Base-by-base conservation (phyloP, 2,329 filamentous ascomycete species). In the Fusarium sp. region DNA sequence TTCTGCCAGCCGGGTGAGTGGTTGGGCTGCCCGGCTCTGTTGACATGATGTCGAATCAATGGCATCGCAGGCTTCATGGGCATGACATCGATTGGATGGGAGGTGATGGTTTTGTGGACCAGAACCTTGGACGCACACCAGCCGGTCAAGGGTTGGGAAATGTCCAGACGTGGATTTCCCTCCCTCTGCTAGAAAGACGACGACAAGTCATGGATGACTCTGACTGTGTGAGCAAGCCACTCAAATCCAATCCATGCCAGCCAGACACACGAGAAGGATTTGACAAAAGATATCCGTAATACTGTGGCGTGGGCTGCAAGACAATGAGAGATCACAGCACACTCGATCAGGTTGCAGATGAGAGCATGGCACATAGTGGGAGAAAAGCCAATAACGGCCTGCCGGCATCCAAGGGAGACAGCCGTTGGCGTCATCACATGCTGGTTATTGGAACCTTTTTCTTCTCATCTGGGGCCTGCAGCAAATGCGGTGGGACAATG, bases 41-140 rank as follows among this genome's bases (percentile, higher is more conserved):
- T 52, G 58, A 68, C 62, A 63, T 61, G 43, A 58, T 59, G 58
- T 78, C 75, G 64, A 77, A 74, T 78, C 70, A 67, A 68, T 66
- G 34, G 54, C 50, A 65, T 58, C 52, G 57, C 62, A 43, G 56
- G 20, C 64, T 37, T 56, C 11, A 34, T 39, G 10, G 30, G 25
- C n/a, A 25, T 64, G 56, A 37, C 35, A 63, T 60, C 56, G 43
- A 74, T 74, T 77, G 74, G 73, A 59, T 23, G 58, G 20, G 37
- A 67, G 25, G 9, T 10, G 11, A 3, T 23, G 32, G 14, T 66
- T 73, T 73, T 74, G 64, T 76, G 71, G 60, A 23, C 63, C 68
- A 72, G 35, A 66, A 20, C 52, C 43, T 48, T 48, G 23, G 43
- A 48, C 27, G 32, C 27, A 41, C 60, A 32, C 48, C 45, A 54